phyloP scores from a whole-genome alignment of 768 basidiomycete genomes.

The Suillus paluster region DNA sequence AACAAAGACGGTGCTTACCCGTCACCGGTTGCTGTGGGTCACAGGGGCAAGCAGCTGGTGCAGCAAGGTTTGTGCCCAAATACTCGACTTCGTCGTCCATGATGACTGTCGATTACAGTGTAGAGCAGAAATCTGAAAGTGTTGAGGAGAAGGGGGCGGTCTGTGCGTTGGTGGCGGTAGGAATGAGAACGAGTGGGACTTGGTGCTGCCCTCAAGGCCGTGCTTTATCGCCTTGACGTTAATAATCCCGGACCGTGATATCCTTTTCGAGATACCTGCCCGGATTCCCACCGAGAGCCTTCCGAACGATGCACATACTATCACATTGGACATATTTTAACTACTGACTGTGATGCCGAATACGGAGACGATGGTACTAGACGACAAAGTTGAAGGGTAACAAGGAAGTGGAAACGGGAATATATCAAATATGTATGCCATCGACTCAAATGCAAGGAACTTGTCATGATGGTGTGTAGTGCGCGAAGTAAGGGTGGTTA shows the following conservation, averaged over 20 bases:
- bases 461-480: conserved; percentile 44
- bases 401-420: conserved; percentile 1
- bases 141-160: not conserved
- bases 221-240: conserved; percentile 35
- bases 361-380: not conserved
- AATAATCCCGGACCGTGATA: conserved; percentile 21
- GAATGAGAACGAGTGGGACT: conserved; percentile 24
- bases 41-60: conserved; percentile 30
- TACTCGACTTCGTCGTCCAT: conserved; percentile 68
- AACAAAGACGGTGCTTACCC: conserved; percentile 42
- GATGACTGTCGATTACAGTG: conserved; percentile 19
- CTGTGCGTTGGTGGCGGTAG: conserved; percentile 15
- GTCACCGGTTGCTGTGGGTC: conserved; percentile 38
- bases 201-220: conserved; percentile 36
- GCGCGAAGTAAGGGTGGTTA: conserved; percentile 52
- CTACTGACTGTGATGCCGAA: conserved; percentile 10
- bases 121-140: conserved; percentile 8
- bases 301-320: conserved; percentile 22
- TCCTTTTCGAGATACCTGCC: conserved; percentile 24
- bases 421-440: conserved; percentile 6
- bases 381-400: conserved; percentile 10
- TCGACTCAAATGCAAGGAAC: conserved; percentile 6
- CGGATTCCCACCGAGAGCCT: not conserved
- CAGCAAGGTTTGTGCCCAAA: conserved; percentile 48
- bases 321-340: conserved; percentile 26